Evolutionary conservation across 768 basidiomycete genomes (phyloP).

Genomic region (Podaxis carcinomalis): DNA sequence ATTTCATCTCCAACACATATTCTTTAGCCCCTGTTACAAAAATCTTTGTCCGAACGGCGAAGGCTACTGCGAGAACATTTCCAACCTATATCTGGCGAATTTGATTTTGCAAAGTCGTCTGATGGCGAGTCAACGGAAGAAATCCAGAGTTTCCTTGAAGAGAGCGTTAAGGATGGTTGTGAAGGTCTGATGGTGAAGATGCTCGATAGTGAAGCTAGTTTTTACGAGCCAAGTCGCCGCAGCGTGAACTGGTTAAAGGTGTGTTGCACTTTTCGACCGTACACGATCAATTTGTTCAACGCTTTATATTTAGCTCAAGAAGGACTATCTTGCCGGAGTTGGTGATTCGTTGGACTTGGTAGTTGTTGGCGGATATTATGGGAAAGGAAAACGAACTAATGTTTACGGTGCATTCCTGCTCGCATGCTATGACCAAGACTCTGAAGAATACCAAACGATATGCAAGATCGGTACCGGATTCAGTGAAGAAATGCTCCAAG

Average conservation of each 20-base stretch:
- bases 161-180: conserved; percentile 96
- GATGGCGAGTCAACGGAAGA: conserved; percentile 90
- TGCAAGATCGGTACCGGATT: conserved; percentile 99
- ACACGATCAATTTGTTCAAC: conserved; percentile 2
- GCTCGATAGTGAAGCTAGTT: conserved; percentile 87
- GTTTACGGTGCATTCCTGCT: conserved; percentile 98
- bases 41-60: conserved; percentile 71
- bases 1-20: not conserved
- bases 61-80: conserved; percentile 78
- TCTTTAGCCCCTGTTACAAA: conserved; percentile 75
- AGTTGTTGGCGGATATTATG: conserved; percentile 96
- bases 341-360: conserved; percentile 97
- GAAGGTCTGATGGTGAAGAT: conserved; percentile 99
- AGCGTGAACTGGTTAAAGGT: conserved; percentile 99
- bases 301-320: conserved; percentile 71
- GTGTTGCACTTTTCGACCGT: conserved; percentile 3
- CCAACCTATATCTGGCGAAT: conserved; percentile 79
- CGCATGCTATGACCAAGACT: conserved; percentile 93
- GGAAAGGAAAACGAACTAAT: conserved; percentile 95
- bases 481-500: conserved; percentile 82
- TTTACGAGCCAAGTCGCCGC: conserved; percentile 91
- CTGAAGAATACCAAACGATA: conserved; percentile 93
- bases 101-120: conserved; percentile 88
- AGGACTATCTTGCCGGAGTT: conserved; percentile 94
- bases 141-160: conserved; percentile 91